Evolutionary conservation across 2,329 filamentous ascomycete species (phyloP), one percentile per base, ranked within the genome.

Genomic region (Shiraia sp.): DNA sequence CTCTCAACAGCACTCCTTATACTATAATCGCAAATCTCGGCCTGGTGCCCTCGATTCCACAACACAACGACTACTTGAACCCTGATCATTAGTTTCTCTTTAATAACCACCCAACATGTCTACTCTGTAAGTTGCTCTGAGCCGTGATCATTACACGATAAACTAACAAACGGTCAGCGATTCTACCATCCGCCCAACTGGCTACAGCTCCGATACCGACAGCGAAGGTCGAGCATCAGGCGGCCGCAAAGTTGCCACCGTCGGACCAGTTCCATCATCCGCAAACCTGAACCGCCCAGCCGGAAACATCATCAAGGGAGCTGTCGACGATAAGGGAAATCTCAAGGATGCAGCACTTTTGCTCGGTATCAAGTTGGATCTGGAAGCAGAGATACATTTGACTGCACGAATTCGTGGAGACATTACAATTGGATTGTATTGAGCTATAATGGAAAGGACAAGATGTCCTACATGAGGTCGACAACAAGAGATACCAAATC

Each of bases 301-400:
- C 14, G 63, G 61, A 29, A 60, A 55, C 41, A 75, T 83, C 24
- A 75, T 83, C 48, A 78, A 76, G 63, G 80, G 80, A 9, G 74
- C 80, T 10, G 75, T 76, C 23, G 79, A 82, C 47, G 76, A 79
- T 22, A 69, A 82, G 39, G 80, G 81, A 45, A 77, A 79, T 54
- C 71, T 78, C 45, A 83, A 81, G 67, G 66, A 77, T 28, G 78
- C 81, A 4, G 79, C 79, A 2, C 71, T 83, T 30, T 72, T 83
- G 54, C 72, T 84, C 26, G 80, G 80, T 41, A 82, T 83, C 70
- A 83, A 84, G 72, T 72, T 84, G 25, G 81, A 84, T 59, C 67
- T 83, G 14, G 80, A 84, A 62, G 80, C 80, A 10, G 80, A 83
- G 61, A 78, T 83, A 30, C 79, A 84, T 61, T 66, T 83, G 49